Evolutionary conservation across 2,329 filamentous ascomycete genomes (phyloP).

Genomic region (Sclerotinia spermophila): DNA sequence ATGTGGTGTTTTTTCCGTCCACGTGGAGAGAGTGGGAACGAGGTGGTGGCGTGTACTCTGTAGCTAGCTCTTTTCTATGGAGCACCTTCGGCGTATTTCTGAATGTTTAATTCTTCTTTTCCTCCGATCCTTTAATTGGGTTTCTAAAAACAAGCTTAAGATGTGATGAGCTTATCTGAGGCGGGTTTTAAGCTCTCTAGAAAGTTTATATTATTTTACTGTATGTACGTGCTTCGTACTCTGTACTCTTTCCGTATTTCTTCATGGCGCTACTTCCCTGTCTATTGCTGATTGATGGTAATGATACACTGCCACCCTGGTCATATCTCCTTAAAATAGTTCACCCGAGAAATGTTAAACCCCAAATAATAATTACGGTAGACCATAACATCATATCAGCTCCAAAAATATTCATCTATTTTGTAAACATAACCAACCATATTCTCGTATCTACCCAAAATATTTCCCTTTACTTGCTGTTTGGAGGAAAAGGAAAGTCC

Average conservation of each 20-base stretch:
- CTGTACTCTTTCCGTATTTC: not conserved
- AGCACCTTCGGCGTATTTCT: not conserved
- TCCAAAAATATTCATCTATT: not conserved
- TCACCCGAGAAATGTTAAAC: not conserved
- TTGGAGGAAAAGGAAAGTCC: not conserved
- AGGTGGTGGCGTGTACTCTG: not conserved
- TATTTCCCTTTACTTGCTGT: not conserved
- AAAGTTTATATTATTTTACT: not conserved
- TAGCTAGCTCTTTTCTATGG: not conserved
- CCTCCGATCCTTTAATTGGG: not conserved
- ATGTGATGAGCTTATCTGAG: not conserved
- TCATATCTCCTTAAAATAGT: constrained; percentile 10
- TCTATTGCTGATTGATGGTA: not conserved
- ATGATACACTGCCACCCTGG: not conserved
- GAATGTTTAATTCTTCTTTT: not conserved
- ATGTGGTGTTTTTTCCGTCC: too few species aligned
- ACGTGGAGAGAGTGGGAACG: too few species aligned
- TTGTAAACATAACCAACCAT: not conserved
- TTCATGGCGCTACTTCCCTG: not conserved
- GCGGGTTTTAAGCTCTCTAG: not conserved
- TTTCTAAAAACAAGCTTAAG: not conserved
- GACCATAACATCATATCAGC: not conserved
- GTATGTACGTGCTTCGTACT: too few species aligned
- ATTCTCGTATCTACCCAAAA: not conserved
- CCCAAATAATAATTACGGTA: not conserved